These are phyloP conservation scores for Mycena olivaceomarginata DNA, from an alignment of 768 basidiomycete genomes.

Conservation along the genomic window DNA sequence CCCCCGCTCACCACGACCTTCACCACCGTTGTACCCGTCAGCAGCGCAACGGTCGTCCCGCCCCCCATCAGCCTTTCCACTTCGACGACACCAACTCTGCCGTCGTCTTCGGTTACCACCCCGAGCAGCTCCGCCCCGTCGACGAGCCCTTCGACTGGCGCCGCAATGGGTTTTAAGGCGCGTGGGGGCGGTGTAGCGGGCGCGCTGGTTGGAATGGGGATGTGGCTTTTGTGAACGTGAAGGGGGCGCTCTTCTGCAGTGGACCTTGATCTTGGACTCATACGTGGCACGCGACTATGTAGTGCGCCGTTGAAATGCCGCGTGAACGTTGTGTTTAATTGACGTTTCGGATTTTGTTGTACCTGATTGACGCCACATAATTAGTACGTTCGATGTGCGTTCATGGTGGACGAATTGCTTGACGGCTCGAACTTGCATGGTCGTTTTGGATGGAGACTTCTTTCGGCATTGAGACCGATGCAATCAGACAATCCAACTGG, in stretches of 20 bases:
- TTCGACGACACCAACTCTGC: not conserved
- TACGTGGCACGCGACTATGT: not conserved
- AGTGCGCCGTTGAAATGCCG: not conserved
- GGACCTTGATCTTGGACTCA: not conserved
- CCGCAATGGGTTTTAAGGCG: not conserved
- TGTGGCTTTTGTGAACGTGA: constrained; percentile 18
- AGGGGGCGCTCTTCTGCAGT: not conserved
- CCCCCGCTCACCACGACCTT: constrained; percentile 38
- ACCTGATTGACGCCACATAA: too few species aligned
- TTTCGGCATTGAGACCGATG: too few species aligned
- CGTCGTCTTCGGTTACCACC: not conserved
- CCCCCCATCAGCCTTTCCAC: constrained; percentile 2
- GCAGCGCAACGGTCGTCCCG: constrained; percentile 1
- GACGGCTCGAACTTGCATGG: too few species aligned
- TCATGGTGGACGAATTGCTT: not conserved
- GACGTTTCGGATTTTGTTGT: too few species aligned
- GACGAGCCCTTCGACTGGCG: constrained; percentile 17
- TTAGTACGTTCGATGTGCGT: too few species aligned
- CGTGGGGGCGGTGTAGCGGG: not conserved
- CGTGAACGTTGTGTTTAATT: too few species aligned
- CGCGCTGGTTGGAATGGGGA: constrained; percentile 7
- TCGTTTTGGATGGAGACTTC: too few species aligned
- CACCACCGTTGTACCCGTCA: constrained; percentile 7
- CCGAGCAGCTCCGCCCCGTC: not conserved
- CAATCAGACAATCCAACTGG: too few species aligned